A percentile compares a stretch with the other conserved stretches of the same genome.
Evolutionary conservation across 257 asterid species (phyloP).

Genomic region (Primulina eburnea): DNA sequence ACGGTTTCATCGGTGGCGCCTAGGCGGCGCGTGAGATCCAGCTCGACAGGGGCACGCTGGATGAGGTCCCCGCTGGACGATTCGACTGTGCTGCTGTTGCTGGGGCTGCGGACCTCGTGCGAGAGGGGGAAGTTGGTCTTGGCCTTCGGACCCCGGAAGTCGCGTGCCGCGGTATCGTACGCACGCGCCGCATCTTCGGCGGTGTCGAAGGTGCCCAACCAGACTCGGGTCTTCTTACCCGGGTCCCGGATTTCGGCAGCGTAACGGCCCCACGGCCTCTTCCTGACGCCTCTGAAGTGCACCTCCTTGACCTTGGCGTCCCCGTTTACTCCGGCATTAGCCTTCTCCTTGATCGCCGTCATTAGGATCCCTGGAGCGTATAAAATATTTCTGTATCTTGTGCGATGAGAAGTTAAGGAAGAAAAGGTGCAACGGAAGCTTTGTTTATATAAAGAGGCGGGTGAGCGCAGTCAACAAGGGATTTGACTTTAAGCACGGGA

Average conservation of each 20-base stretch:
- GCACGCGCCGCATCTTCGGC: conserved; percentile 97
- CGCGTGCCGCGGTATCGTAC: conserved; percentile 73
- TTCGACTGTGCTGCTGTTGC: conserved; percentile 84
- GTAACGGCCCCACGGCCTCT: conserved; percentile 99
- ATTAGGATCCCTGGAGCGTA: neutral
- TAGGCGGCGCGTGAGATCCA: conserved; percentile 85
- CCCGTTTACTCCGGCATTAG: neutral
- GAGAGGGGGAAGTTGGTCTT: conserved; percentile 71
- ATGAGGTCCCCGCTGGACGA: conserved; percentile 50
- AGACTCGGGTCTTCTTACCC: conserved; percentile 78
- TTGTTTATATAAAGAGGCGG: conserved; percentile 25
- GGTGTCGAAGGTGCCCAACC: conserved; percentile 91
- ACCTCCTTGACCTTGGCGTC: conserved; percentile 43
- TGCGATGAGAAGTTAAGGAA: neutral
- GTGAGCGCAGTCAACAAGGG: conserved; percentile 55
- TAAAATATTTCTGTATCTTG: neutral
- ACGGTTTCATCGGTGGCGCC: conserved; percentile 27
- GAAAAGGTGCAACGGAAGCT: neutral
- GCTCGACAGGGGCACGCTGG: conserved; percentile 50
- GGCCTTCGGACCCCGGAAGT: conserved; percentile 83
- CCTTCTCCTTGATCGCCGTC: conserved; percentile 63
- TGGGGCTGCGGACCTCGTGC: conserved; percentile 45
- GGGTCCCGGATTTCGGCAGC: conserved; percentile 98
- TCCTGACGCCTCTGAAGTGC: conserved; percentile 81
- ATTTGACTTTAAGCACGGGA: conserved; percentile 55